Base-by-base conservation (phyloP, 768 basidiomycete species). In the Cystofilobasidium capitatum region DNA sequence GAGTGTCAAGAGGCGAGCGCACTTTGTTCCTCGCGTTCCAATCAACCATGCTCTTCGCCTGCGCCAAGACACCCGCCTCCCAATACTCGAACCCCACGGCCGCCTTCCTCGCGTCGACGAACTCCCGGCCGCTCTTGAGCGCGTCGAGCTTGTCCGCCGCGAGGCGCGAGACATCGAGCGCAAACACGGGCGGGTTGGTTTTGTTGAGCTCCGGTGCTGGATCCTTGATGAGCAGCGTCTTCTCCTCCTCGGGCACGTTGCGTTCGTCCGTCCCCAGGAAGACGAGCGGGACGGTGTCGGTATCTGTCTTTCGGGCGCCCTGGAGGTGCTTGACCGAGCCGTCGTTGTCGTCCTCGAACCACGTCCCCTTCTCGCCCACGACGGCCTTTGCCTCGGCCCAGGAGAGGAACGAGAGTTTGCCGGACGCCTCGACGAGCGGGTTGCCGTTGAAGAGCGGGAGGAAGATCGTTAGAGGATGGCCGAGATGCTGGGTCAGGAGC, bases 11-110 rank as follows among this genome's bases (percentile, higher is more conserved):
- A 26, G n/a, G 16, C 31, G 9, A 14, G 33, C 79, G 39, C 72
- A 85, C 91, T 80, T 86, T 89, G 77, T 93, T 94, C 63, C 91
- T 81, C 59, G 80, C 81, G 75, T 96, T 98, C 94, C 94, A 99
- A 74, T 98, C 94, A 3, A 88, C 81, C 83, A 97, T 80, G 49
- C 85, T 87, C 65, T 89, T 80, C 1, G 87, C 89, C 64, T 82
- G 81, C 0, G 89, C 88, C 73, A 89, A 89, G 0, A 97, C 77
- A 0, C 83, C 86, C 0, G 87, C 89, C 37, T 84, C 83, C 73
- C 88, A 86, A 3, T 72, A 72, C 72, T 85, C 83, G 72, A 93
- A 79, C 20, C 75, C 78, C 2, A 79, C 78, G 76, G 84, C 82
- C 47, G 85, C 80, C 2, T 80, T 72, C 60, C 89, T 77, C 3